phyloP scores from a whole-genome alignment of 2,329 filamentous ascomycete genomes.

The Plenodomus lindquistii region DNA sequence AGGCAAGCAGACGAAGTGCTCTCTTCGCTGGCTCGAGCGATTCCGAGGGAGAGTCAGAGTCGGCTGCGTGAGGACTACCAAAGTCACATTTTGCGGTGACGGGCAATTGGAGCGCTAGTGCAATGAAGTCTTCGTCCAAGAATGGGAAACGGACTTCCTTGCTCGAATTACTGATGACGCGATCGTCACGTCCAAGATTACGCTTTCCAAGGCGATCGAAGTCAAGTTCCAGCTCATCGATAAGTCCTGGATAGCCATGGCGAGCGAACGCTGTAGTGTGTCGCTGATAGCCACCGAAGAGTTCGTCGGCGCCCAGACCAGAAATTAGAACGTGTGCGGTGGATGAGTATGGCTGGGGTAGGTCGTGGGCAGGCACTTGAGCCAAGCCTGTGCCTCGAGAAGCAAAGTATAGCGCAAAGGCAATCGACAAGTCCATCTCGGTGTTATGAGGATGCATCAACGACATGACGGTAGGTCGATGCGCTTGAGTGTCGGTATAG shows the following conservation, averaged over 20 bases:
- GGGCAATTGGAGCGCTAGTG: conserved; percentile 73
- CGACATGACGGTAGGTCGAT: conserved; percentile 70
- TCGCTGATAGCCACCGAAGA: conserved; percentile 90
- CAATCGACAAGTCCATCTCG: conserved; percentile 98
- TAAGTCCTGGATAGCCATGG: conserved; percentile 69
- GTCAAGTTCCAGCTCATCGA: conserved; percentile 83
- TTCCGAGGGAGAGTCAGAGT: conserved; percentile 24
- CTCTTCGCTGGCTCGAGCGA: conserved; percentile 78
- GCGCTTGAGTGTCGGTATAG: conserved; percentile 71
- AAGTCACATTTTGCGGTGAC: conserved; percentile 92
- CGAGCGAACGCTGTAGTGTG: conserved; percentile 77
- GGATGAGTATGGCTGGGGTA: conserved; percentile 60
- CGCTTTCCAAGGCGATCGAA: conserved; percentile 83
- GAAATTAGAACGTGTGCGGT: conserved; percentile 83
- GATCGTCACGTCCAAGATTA: conserved; percentile 93
- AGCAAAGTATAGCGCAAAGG: conserved; percentile 92
- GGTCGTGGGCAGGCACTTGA: conserved; percentile 24
- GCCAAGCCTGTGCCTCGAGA: conserved; percentile 69
- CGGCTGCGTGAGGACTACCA: conserved; percentile 42
- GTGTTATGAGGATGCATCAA: conserved; percentile 94
- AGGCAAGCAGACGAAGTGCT: conserved; percentile 75
- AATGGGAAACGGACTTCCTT: conserved; percentile 89
- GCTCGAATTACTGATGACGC: conserved; percentile 86
- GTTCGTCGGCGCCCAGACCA: conserved; percentile 90
- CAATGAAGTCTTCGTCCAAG: conserved; percentile 84